These are phyloP conservation scores for Aspergillus ibericus DNA, from an alignment of 2,329 filamentous ascomycete species.

Conservation along the genomic window DNA sequence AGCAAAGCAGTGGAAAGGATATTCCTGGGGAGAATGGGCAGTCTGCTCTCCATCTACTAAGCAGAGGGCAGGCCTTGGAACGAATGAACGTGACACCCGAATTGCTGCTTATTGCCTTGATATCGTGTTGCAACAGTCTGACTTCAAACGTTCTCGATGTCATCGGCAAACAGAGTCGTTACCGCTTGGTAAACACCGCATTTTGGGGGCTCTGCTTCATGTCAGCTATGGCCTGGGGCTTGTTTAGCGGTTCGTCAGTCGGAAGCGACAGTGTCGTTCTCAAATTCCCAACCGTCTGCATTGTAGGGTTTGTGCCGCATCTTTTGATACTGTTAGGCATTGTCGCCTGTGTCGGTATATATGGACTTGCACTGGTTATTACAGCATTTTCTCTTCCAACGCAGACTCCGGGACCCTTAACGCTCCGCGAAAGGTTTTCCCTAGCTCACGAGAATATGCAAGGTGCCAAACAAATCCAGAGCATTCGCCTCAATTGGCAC, in stretches of 20 bases:
- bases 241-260: conserved; percentile 52
- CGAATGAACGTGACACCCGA: conserved; percentile 87
- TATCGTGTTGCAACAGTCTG: conserved; percentile 87
- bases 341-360: conserved; percentile 71
- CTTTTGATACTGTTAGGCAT: conserved; percentile 84
- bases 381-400: conserved; percentile 68
- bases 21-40: conserved; percentile 33
- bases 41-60: conserved; percentile 40
- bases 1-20: conserved; percentile 47
- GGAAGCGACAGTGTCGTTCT: conserved; percentile 61
- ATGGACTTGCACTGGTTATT: conserved; percentile 71
- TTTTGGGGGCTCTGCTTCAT: conserved; percentile 93
- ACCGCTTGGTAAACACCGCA: conserved; percentile 80
- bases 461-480: conserved; percentile 80
- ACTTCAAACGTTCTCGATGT: conserved; percentile 81
- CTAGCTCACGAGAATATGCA: conserved; percentile 86
- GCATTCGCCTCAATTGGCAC: conserved; percentile 75
- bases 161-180: conserved; percentile 73
- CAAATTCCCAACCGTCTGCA: conserved; percentile 89
- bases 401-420: conserved; percentile 45
- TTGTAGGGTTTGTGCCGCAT: conserved; percentile 92
- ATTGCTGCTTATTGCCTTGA: conserved; percentile 77
- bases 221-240: conserved; percentile 76
- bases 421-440: conserved; percentile 61
- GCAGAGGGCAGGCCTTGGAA: conserved; percentile 62